phyloP scores from a whole-genome alignment of 2,329 filamentous ascomycete genomes.

The Venturia oleaginea region DNA sequence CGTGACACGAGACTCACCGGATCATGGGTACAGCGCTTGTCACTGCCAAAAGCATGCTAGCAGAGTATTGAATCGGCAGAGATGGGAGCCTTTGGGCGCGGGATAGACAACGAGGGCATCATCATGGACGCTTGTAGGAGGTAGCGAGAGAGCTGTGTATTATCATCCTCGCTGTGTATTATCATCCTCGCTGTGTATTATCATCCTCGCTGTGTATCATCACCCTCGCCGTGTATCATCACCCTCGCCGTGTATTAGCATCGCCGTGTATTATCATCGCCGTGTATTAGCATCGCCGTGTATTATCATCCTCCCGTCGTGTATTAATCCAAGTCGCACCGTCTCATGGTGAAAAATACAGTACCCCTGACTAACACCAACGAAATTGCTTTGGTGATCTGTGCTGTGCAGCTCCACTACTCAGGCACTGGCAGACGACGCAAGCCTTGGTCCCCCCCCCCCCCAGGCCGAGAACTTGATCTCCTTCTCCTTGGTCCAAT shows the following conservation, averaged over 20 bases:
- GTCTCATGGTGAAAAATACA: no score
- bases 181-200: no score
- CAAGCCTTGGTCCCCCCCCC: background rate
- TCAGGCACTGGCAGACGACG: no score
- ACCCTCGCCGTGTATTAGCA: no score
- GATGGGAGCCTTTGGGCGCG: background rate
- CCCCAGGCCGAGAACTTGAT: background rate
- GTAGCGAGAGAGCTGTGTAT: no score
- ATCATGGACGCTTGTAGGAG: background rate
- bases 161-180: no score
- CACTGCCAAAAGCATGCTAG: background rate
- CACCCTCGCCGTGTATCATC: no score
- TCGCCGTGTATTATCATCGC: no score
- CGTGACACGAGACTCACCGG: constrained; percentile 4
- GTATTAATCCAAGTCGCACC: no score
- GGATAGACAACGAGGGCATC: background rate
- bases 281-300: no score
- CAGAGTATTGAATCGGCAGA: background rate
- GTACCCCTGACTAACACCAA: background rate
- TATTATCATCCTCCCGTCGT: no score
- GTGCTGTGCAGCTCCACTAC: background rate
- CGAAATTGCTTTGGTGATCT: background rate
- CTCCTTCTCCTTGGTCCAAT: background rate
- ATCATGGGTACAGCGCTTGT: background rate
- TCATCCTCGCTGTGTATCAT: no score